These are phyloP conservation scores for Cicer chorassanicum DNA, from an alignment of 306 rosid genomes.

Conservation along the genomic window DNA sequence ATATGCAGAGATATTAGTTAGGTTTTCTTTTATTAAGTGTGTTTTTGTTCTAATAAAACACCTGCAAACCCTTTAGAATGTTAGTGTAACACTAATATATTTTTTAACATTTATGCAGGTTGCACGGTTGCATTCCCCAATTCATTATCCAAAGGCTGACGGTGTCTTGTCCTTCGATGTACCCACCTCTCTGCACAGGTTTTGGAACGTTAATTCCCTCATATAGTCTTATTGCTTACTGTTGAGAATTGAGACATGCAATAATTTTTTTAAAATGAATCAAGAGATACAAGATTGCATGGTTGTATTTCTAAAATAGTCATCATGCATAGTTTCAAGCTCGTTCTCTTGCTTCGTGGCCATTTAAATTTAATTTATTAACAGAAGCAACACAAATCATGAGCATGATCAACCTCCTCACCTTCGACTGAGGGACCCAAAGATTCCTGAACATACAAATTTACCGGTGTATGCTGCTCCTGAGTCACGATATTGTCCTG, in stretches of 20 bases:
- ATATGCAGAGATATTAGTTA: constrained; percentile 16
- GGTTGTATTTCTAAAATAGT: constrained; percentile 8
- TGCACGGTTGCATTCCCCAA: constrained; percentile 67
- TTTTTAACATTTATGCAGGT: constrained; percentile 56
- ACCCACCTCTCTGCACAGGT: constrained; percentile 95
- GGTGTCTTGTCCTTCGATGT: constrained; percentile 84
- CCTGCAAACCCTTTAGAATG: constrained; percentile 4
- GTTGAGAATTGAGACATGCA: constrained; percentile 36
- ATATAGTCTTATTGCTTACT: constrained; percentile 36
- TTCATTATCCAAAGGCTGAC: constrained; percentile 88
- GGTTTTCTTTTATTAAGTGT: constrained; percentile 17
- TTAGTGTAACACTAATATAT: neutral
- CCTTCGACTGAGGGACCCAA: constrained; percentile 77
- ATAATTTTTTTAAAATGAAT: neutral
- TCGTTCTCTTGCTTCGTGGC: constrained; percentile 38
- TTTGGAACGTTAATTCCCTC: constrained; percentile 31
- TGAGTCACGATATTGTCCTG: constrained; percentile 92
- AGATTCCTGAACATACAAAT: constrained; percentile 74
- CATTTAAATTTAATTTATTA: constrained; percentile 36
- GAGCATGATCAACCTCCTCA: constrained; percentile 97
- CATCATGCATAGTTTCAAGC: constrained; percentile 26
- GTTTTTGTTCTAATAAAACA: constrained; percentile 14
- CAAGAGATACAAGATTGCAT: neutral
- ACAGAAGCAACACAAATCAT: constrained; percentile 98
- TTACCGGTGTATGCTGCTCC: constrained; percentile 83